These are phyloP conservation scores for Kwoniella heveanensis DNA, from an alignment of 768 basidiomycete genomes.

Conservation along the genomic window DNA sequence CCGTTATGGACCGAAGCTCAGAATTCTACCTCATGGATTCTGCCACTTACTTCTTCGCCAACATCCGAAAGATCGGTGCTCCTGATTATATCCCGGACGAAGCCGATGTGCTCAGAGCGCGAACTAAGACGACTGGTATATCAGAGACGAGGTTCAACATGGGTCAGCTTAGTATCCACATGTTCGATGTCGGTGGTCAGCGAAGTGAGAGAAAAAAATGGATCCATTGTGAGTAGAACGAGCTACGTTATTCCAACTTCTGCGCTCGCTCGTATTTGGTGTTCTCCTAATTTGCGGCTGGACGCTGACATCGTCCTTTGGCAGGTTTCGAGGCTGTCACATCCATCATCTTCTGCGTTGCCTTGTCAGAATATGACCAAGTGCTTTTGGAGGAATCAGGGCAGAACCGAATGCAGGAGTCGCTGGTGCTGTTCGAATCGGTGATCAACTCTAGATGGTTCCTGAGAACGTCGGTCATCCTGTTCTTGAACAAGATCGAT, in stretches of 20 bases:
- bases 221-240: slow-evolving; percentile 55
- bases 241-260: too few species aligned
- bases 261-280: too few species aligned
- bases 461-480: slow-evolving; percentile 63
- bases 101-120: slow-evolving; percentile 82
- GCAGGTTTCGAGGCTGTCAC: slow-evolving; percentile 75
- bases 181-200: slow-evolving; percentile 80
- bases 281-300: too few species aligned
- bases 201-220: slow-evolving; percentile 71
- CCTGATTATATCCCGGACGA: slow-evolving; percentile 82
- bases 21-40: slow-evolving; percentile 95
- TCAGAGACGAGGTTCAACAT: slow-evolving; percentile 73
- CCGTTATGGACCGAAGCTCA: slow-evolving; percentile 58
- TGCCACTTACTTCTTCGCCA: slow-evolving; percentile 86
- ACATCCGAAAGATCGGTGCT: slow-evolving; percentile 78
- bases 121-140: slow-evolving; percentile 86
- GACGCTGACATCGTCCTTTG: too few species aligned
- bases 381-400: slow-evolving; percentile 68
- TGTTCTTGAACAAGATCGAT: slow-evolving; percentile 64
- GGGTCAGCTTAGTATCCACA: slow-evolving; percentile 61
- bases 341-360: slow-evolving; percentile 76
- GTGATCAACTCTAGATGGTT: slow-evolving; percentile 83
- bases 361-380: slow-evolving; percentile 75
- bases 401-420: slow-evolving; percentile 73
- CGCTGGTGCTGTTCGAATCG: slow-evolving; percentile 71